Evolutionary conservation across 2,329 filamentous ascomycete species (phyloP), one percentile per base, ranked within the genome.

Genomic region (Epichloe elymi): DNA sequence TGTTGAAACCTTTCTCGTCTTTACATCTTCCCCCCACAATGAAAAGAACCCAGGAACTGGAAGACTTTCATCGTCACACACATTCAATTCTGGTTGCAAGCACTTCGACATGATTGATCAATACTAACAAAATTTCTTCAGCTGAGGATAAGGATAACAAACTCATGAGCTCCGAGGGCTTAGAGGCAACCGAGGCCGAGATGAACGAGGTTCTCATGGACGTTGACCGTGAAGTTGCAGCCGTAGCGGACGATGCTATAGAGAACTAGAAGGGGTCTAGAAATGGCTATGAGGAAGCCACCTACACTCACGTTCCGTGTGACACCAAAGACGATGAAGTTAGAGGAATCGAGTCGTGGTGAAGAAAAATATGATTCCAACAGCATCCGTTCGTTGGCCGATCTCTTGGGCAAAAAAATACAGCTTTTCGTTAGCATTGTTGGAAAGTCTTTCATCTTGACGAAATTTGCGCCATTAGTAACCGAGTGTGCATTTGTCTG

Each of bases 61-160:
- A 30, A 30, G n/a, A 15, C 38, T 20, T 42, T 37, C 19, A 26
- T 14, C 45, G 17, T 14, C 4, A 23, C 5, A 26, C 14, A 17
- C 19, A 6, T 17, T 26, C 14, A 14, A 1, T 12, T n/a, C n/a
- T 14, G 26, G 20, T 15, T 26, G 8, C 14, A 39, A 12, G 15
- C 35, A 17, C 8, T 30, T 20, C 12, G 20, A 36, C 17, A 41
- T 15, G 39, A 30, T 2, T 3, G 10, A 42, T 55, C 50, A 3
- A 20, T 35, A 19, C 45, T 51, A 39, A 51, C 45, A 26, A 12
- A 4, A 17, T 19, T 33, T 46, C 19, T 50, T 53, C 59, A 83
- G 80, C 80, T 53, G 80, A 84, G 66, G 80, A 82, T 52, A 85
- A 83, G 64, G 77, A 81, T 55, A 79, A 77, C 57, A 83, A 80